Evolutionary conservation across 139 green algal genomes (phyloP).

Genomic region (Pedinophyceae sp.): DNA sequence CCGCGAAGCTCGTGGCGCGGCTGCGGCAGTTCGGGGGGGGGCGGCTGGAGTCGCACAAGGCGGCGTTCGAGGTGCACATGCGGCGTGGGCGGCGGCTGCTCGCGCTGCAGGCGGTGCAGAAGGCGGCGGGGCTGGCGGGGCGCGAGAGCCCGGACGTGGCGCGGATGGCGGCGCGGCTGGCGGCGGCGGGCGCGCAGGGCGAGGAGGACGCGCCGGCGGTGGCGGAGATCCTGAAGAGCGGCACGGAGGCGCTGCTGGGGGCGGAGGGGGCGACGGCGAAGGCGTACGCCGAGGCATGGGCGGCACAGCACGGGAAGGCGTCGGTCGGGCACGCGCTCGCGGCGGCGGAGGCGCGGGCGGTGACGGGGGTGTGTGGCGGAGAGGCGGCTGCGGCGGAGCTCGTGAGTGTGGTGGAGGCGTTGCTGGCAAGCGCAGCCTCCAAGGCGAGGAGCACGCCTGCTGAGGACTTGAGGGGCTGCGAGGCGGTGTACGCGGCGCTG

Average conservation of each 20-base stretch:
- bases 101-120: constrained; percentile 50
- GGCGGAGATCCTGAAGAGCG: neutral
- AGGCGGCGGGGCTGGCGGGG: constrained; percentile 25
- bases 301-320: neutral
- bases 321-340: neutral
- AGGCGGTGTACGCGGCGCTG: neutral
- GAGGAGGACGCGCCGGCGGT: neutral
- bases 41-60: constrained; percentile 33
- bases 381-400: neutral
- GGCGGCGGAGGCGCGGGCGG: neutral
- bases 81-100: constrained; percentile 52
- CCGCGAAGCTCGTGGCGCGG: constrained; percentile 57
- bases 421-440: too few species aligned
- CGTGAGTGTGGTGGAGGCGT: neutral
- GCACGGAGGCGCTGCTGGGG: neutral
- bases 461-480: neutral
- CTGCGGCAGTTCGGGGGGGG: constrained; percentile 35
- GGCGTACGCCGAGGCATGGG: neutral
- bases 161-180: neutral
- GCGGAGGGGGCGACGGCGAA: too few species aligned
- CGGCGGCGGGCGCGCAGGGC: neutral
- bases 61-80: constrained; percentile 40
- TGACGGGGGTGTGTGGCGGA: neutral
- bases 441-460: too few species aligned
- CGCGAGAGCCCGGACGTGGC: constrained; percentile 4